phyloP scores from a whole-genome alignment of 176 grass and related monocot genomes.

The Cymbopogon citratus region DNA sequence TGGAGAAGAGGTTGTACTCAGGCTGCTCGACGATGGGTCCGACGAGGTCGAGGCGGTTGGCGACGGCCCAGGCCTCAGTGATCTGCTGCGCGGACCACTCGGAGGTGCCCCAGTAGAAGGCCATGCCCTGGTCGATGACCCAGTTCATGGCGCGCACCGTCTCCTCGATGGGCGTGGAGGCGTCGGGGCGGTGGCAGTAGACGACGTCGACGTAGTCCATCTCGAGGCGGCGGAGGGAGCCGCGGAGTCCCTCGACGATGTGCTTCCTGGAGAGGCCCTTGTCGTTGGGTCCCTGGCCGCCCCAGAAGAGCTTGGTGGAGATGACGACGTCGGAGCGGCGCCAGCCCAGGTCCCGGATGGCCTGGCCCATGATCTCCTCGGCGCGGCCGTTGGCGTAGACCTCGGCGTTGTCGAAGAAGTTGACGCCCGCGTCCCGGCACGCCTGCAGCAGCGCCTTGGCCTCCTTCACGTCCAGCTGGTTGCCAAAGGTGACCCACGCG shows the following conservation, averaged over 20 bases:
- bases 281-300: conserved; percentile 87
- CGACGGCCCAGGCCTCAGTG: conserved; percentile 74
- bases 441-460: conserved; percentile 81
- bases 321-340: conserved; percentile 87
- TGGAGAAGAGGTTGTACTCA: conserved; percentile 91
- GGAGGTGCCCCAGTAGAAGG: conserved; percentile 93
- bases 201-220: conserved; percentile 94
- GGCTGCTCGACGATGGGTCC: conserved; percentile 96
- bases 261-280: conserved; percentile 98
- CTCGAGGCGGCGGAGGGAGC: conserved; percentile 63
- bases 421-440: conserved; percentile 83
- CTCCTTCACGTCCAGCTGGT: conserved; percentile 98
- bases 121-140: conserved; percentile 80
- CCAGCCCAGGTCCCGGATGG: conserved; percentile 91
- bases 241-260: conserved; percentile 75
- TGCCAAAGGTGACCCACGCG: conserved; percentile 88
- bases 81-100: conserved; percentile 98
- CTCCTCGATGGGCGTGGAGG: conserved; percentile 79
- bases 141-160: conserved; percentile 92
- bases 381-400: conserved; percentile 90
- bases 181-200: conserved; percentile 83
- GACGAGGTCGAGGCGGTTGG: conserved; percentile 74
- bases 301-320: conserved; percentile 99
- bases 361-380: conserved; percentile 99
- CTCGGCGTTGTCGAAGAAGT: conserved; percentile 99